Percentiles rank a stretch among this genome's conserved stretches.
Conservation (phyloP, 305 asterid genomes). For the Rubia peregrina region DNA sequence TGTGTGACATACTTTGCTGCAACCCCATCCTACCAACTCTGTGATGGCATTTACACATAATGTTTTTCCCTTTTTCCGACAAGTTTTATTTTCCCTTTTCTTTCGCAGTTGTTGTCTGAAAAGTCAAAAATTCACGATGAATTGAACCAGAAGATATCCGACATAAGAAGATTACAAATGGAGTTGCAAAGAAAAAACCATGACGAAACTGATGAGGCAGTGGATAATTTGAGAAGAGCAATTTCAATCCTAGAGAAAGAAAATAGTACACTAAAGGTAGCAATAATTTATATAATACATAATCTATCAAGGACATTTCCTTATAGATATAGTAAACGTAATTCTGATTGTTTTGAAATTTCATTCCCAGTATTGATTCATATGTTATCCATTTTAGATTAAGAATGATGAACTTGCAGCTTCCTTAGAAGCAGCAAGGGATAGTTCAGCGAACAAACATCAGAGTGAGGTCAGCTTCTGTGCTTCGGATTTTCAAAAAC, state of each 20-base stretch:
- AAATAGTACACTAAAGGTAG: constrained; percentile 65
- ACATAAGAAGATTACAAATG: constrained; percentile 51
- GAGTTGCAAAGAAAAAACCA: constrained; percentile 49
- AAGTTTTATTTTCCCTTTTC: background rate
- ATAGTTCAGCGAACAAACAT: constrained; percentile 33
- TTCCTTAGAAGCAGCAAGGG: constrained; percentile 43
- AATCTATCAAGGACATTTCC: background rate
- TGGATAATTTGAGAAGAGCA: constrained; percentile 43
- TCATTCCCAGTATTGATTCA: constrained; percentile 10
- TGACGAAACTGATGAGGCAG: constrained; percentile 35
- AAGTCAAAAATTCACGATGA: constrained; percentile 47
- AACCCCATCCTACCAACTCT: background rate
- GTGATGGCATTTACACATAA: background rate
- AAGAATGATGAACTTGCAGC: constrained; percentile 68
- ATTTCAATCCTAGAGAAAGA: constrained; percentile 61
- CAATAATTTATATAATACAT: constrained; percentile 14
- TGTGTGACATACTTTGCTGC: background rate
- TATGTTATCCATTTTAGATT: constrained; percentile 44
- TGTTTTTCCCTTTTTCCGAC: background rate
- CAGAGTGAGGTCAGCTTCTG: constrained; percentile 43
- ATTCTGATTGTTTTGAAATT: constrained; percentile 14
- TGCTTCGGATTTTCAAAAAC: background rate
- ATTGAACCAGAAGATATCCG: constrained; percentile 58
- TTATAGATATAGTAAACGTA: background rate
- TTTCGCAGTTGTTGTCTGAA: constrained; percentile 50